Base-by-base conservation (phyloP, 495 filamentous ascomycete species). In the Podospora pseudoanserina region DNA sequence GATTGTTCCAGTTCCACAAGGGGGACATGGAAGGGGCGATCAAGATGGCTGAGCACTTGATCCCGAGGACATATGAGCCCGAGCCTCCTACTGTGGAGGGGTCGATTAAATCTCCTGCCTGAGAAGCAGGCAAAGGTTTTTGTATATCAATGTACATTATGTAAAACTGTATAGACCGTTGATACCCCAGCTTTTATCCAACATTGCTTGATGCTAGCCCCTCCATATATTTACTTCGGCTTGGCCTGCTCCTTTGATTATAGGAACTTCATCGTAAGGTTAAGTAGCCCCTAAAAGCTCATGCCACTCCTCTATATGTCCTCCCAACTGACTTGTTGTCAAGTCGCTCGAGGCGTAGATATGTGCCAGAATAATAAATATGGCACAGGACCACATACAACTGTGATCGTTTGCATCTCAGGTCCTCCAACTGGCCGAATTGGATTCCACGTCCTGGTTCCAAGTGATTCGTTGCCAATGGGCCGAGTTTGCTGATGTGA, bases 1-100 rank as follows among this genome's bases (percentile, higher is more conserved):
- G 95, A 2, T 75, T 97, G 64, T 97, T 99, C 77, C 81, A 97
- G 77, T 96, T 94, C 74, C 95, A 96, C 77, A 99, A 97, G 80
- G 90, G 87, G 58, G 84, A 95, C 71, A 90, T 94, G 84, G 86
- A 93, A 68, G 92, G 92, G 1, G 95, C 95, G 20, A 92, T 97
- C 70, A 82, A 79, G 3, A 92, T 91, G 88, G 90, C 89, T 1
- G 87, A 91, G 56, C 86, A 83, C 34, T 79, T 97, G 70, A 82
- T 89, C 23, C 81, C 86, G 0, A 70, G 75, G 62, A 81, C 79
- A 18, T 80, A 86, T 67, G 84, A 85, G 74, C 72, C 82, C 0
- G 82, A 84, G 70, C 18, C 63, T 56, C 26, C 65, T 0, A 49
- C 63, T 2, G n/a, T 67, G 7, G 75, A 74, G 9, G 77, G 74